These are phyloP conservation scores for Diaporthe caulivora DNA, from an alignment of 2,329 filamentous ascomycete species.

Conservation along the genomic window DNA sequence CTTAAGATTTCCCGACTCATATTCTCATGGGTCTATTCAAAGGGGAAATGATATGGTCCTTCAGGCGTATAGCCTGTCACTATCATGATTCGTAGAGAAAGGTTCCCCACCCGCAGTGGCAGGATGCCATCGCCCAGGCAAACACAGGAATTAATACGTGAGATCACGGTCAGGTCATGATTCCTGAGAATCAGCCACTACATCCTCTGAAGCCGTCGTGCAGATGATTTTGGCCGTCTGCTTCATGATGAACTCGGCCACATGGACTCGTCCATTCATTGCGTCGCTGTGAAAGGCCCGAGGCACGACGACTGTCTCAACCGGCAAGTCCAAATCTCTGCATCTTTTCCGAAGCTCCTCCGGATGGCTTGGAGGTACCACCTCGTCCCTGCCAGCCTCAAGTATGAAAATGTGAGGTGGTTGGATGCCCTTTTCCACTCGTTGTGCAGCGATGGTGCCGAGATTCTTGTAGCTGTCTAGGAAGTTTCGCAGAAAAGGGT, in stretches of 20 bases:
- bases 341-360: conserved; percentile 61
- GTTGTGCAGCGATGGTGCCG: conserved; percentile 53
- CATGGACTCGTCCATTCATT: conserved; percentile 60
- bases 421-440: conserved; percentile 42
- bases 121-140: neutral
- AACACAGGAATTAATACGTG: neutral
- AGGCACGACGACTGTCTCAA: conserved; percentile 57
- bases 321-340: conserved; percentile 58
- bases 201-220: neutral
- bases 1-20: neutral
- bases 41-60: neutral
- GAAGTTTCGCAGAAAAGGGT: conserved; percentile 78
- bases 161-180: neutral
- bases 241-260: conserved; percentile 58
- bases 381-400: conserved; percentile 69
- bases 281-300: conserved; percentile 70
- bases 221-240: conserved; percentile 38
- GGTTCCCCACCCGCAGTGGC: neutral
- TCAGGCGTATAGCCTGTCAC: neutral
- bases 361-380: conserved; percentile 67
- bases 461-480: conserved; percentile 68
- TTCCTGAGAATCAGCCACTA: neutral
- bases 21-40: neutral
- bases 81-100: neutral
- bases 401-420: conserved; percentile 62